Percentiles rank a stretch among this genome's conserved stretches.
Conservation (phyloP, 345 rosid genomes). For the Luvunga scandens region DNA sequence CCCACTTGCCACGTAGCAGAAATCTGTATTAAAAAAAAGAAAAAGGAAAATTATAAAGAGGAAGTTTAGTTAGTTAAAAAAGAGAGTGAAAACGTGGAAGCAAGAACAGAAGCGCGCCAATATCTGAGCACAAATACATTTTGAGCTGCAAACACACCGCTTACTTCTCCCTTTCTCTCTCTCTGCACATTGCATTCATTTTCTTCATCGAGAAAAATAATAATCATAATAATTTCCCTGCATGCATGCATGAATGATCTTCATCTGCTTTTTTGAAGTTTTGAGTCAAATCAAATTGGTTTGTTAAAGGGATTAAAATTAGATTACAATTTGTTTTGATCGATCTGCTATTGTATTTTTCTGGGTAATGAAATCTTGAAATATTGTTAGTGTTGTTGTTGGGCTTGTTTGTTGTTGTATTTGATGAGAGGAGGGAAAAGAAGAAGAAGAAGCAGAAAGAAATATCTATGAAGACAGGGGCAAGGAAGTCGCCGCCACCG, state of each 20-base stretch:
- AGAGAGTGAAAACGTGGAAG: constrained; percentile 32
- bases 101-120: constrained; percentile 52
- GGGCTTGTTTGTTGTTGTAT: neutral
- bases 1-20: neutral
- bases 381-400: neutral
- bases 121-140: constrained; percentile 42
- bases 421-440: constrained; percentile 39
- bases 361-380: constrained; percentile 2
- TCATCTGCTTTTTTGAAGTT: neutral
- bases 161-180: constrained; percentile 26
- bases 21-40: no score
- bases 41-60: neutral
- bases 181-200: constrained; percentile 7
- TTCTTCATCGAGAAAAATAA: neutral
- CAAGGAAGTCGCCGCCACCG: constrained; percentile 48
- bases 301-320: neutral
- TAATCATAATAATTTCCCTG: neutral
- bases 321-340: neutral
- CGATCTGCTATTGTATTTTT: neutral
- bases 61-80: constrained; percentile 7
- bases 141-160: constrained; percentile 46
- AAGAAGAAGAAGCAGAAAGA: constrained; percentile 30
- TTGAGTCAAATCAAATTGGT: neutral
- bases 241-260: neutral
- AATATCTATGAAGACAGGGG: constrained; percentile 85